phyloP scores from a whole-genome alignment of 2,329 filamentous ascomycete species.

The Fusarium mexicanum region DNA sequence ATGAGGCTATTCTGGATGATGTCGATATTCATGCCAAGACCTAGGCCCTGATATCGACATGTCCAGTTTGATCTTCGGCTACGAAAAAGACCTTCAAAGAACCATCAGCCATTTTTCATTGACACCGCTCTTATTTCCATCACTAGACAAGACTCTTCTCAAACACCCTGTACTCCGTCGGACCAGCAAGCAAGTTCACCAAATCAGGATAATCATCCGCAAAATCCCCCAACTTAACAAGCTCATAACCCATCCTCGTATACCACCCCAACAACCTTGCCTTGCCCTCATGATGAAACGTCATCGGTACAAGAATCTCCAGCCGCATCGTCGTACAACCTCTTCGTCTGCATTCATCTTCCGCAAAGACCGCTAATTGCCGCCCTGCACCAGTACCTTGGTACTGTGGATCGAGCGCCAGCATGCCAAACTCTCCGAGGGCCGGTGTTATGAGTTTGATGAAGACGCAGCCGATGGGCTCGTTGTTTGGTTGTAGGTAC shows the following conservation, averaged over 20 bases:
- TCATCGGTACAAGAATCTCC: constrained; percentile 43
- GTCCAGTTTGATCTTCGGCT: fast-evolving
- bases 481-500: constrained; percentile 2
- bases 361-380: constrained; percentile 41
- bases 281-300: constrained; percentile 42
- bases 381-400: constrained; percentile 41
- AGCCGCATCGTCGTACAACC: constrained; percentile 45
- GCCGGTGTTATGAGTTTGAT: constrained; percentile 34
- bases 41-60: neutral
- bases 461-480: constrained; percentile 42
- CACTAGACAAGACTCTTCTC: constrained; percentile 34
- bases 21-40: neutral
- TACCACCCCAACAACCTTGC: constrained; percentile 44
- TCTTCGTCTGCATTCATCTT: constrained; percentile 38
- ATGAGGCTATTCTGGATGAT: neutral
- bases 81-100: no score
- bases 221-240: constrained; percentile 43
- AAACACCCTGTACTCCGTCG: constrained; percentile 43
- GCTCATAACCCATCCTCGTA: constrained; percentile 41
- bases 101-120: neutral
- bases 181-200: constrained; percentile 39
- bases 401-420: constrained; percentile 38
- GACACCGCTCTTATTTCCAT: fast-evolving
- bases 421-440: constrained; percentile 44
- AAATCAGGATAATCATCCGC: constrained; percentile 43